Base-by-base conservation (phyloP, 345 rosid species). In the Crucihimalaya himalaica region DNA sequence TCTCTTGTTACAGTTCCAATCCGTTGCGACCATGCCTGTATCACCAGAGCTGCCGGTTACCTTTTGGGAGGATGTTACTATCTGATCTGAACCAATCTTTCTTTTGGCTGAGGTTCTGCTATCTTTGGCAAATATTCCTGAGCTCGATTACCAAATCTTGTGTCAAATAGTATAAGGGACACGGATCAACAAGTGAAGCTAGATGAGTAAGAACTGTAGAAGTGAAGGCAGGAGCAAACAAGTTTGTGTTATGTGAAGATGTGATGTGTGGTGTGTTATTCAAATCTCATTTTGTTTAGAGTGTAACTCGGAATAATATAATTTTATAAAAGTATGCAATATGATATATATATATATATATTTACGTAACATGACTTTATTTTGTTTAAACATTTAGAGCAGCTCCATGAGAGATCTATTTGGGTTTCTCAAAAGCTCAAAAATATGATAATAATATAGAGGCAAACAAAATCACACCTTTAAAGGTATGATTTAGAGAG, bases 1-100 rank as follows among this genome's bases (percentile, higher is more conserved):
- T 32, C 60, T 68, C 45, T 71, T 6, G 59, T 5, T 64, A 61
- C 88, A 92, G 95, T 92, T 88, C 78, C 86, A 90, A 63, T 80
- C 75, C 35, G 98, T 90, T 23, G 87, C 90, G 0, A 79, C 63
- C 25, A 71, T 82, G 81, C 84, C 89, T 57, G 77, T 84, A 25
- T 83, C 91, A 35, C 87, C 87, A 11, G 89, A 86, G 70, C 71
- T 85, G 10, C 89, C 91, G 0, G 54, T 70, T 59, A 55, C 63
- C 3, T 86, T 51, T 77, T 86, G 86, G 65, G 85, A 86, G 68
- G 87, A 78, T 64, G 77, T 78, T 52, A 28, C 46, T 73, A 53
- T 72, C 42, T 53, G 70, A 72, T 63, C 53, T 37, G 51, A 55
- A 8, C 39, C 54, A 10, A 14, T 28, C 20, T 28, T 7, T 54